Percentiles rank a stretch among this genome's conserved stretches.
Evolutionary conservation across 768 basidiomycete genomes (phyloP).

Genomic region (Mycena venus): DNA sequence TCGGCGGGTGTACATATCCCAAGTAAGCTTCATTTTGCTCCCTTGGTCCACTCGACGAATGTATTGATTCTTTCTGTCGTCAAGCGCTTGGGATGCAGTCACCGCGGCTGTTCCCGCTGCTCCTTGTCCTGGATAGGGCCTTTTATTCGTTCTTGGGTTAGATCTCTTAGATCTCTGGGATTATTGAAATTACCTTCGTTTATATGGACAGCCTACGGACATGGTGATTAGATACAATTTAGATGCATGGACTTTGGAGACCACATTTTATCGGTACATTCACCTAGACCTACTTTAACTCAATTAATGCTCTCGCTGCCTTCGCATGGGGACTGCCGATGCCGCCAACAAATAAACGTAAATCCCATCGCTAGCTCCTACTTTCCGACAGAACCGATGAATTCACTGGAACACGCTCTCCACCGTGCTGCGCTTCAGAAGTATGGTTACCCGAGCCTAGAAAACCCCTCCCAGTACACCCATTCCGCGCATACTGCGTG

Average conservation of each 20-base stretch:
- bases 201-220: background rate
- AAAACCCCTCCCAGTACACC: background rate
- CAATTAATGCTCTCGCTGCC: too few relatives aligned
- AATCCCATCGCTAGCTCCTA: background rate
- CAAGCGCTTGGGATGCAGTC: constrained; percentile 72
- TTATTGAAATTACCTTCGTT: background rate
- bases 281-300: background rate
- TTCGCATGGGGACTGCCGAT: too few relatives aligned
- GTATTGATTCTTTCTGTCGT: constrained; percentile 6
- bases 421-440: background rate
- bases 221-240: background rate
- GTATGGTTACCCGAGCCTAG: background rate
- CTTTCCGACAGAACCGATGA: background rate
- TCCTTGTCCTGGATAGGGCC: constrained; percentile 50
- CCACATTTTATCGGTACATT: background rate
- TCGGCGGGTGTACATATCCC: constrained; percentile 76
- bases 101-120: constrained; percentile 61
- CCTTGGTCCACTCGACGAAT: background rate
- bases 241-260: background rate
- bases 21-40: constrained; percentile 49
- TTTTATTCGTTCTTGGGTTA: background rate
- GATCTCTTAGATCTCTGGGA: background rate
- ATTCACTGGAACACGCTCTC: background rate
- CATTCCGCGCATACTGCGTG: background rate
- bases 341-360: background rate